Conservation (phyloP, 345 rosid species). For the Leavenworthia alabamica region DNA sequence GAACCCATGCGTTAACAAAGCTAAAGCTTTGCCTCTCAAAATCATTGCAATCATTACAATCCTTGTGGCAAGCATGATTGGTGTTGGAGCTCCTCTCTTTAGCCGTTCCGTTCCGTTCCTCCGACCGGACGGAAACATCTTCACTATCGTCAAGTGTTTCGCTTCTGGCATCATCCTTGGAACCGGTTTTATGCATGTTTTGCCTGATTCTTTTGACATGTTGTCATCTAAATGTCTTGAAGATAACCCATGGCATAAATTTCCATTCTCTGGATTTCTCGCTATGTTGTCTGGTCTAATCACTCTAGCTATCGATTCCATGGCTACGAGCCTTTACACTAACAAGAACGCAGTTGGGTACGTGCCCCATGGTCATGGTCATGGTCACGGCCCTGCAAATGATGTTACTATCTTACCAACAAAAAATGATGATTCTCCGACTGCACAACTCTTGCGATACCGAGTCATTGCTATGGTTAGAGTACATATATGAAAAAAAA, state of each 20-base stretch:
- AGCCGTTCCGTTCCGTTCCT: conserved; percentile 51
- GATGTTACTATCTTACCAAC: conserved; percentile 11
- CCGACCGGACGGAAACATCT: conserved; percentile 44
- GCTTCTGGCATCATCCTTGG: conserved; percentile 77
- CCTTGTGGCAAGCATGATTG: conserved; percentile 52
- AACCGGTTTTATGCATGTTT: conserved; percentile 82
- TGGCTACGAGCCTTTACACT: conserved; percentile 49
- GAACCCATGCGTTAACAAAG: conserved; percentile 43
- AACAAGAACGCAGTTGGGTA: conserved; percentile 29
- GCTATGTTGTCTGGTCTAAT: conserved; percentile 68
- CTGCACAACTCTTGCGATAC: conserved; percentile 42
- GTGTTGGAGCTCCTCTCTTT: conserved; percentile 54
- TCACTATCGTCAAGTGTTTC: conserved; percentile 54
- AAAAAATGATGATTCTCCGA: conserved; percentile 13
- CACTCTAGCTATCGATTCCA: conserved; percentile 59
- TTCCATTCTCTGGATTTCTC: conserved; percentile 69
- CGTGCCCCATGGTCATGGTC: conserved; percentile 30
- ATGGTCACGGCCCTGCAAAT: conserved; percentile 24
- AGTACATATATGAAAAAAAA: background rate
- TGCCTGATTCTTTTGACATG: conserved; percentile 80
- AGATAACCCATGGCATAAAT: conserved; percentile 75
- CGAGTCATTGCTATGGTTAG: conserved; percentile 68
- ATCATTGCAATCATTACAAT: conserved; percentile 48
- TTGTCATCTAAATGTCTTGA: conserved; percentile 51
- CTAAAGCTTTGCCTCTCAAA: conserved; percentile 46